These are phyloP conservation scores for Alisma plantagoaquatica DNA, from an alignment of 106 monocot species.

Conservation along the genomic window DNA sequence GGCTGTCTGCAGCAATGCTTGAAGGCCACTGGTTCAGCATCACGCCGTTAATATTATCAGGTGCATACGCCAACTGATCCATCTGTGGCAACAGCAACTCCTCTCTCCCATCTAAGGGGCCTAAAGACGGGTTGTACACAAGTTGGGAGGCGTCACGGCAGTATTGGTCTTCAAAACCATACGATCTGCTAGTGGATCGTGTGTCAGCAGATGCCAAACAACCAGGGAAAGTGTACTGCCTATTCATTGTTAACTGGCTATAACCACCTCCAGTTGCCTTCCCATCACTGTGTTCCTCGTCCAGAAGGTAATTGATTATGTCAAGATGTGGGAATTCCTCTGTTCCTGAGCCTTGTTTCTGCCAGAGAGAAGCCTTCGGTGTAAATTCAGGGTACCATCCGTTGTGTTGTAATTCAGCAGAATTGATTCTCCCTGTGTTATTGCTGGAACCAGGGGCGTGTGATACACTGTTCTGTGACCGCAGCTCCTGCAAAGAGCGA, in stretches of 20 bases:
- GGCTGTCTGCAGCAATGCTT: slow-evolving; percentile 17
- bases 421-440: slow-evolving; percentile 7
- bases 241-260: slow-evolving; percentile 9
- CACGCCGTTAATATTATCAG: slow-evolving; percentile 31
- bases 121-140: slow-evolving; percentile 16
- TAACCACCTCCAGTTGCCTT: slow-evolving; percentile 3
- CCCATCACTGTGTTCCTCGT: slow-evolving; percentile 50
- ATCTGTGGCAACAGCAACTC: slow-evolving; percentile 10
- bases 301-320: slow-evolving; percentile 84
- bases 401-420: slow-evolving; percentile 5
- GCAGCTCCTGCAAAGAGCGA: slow-evolving; percentile 7
- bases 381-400: slow-evolving; percentile 8
- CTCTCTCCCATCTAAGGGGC: slow-evolving; percentile 9
- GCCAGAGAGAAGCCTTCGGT: slow-evolving; percentile 5
- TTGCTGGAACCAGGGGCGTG: slow-evolving; percentile 1
- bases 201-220: slow-evolving; percentile 5
- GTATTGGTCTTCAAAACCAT: slow-evolving; percentile 23
- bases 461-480: slow-evolving; percentile 3
- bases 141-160: slow-evolving; percentile 22
- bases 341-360: slow-evolving; percentile 13
- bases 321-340: slow-evolving; percentile 95
- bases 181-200: slow-evolving; percentile 6
- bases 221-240: slow-evolving; percentile 39
- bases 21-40: slow-evolving; percentile 48
- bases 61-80: slow-evolving; percentile 30